Conservation (phyloP, 2,329 filamentous ascomycete species). For the Alternaria sp. region DNA sequence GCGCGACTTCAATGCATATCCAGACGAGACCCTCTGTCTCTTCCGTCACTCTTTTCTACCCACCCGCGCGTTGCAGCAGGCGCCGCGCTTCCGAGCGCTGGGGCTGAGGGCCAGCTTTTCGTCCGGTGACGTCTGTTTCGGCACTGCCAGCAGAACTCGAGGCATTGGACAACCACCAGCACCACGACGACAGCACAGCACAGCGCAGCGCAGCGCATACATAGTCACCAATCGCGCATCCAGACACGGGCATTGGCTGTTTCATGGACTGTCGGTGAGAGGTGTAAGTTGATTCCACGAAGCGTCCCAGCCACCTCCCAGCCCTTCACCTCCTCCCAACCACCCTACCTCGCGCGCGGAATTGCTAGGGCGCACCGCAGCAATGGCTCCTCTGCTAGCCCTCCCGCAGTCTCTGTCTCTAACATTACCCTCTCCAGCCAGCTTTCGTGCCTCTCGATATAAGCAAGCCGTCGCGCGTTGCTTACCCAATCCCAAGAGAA, state of each 20-base stretch:
- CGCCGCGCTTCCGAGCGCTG: conserved; percentile 24
- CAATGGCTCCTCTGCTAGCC: conserved; percentile 32
- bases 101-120: conserved; percentile 20
- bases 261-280: conserved; percentile 24
- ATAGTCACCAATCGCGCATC: conserved; percentile 20
- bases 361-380: conserved; percentile 20
- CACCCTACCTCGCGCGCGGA: conserved; percentile 9
- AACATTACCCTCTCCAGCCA: conserved; percentile 29
- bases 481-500: conserved; percentile 13
- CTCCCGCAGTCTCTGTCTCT: conserved; percentile 31
- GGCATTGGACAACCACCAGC: conserved; percentile 16
- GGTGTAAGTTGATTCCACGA: conserved; percentile 14
- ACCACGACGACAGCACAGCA: conserved; percentile 13
- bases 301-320: conserved; percentile 29
- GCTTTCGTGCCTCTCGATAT: conserved; percentile 23
- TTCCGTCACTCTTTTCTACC: conserved; percentile 13
- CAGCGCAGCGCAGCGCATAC: conserved; percentile 14
- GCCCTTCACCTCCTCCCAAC: conserved; percentile 17
- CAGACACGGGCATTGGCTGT: conserved; percentile 13
- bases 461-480: conserved; percentile 21
- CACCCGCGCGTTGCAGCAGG: conserved; percentile 12
- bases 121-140: conserved; percentile 23
- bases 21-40: conserved; percentile 7
- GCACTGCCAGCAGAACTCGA: conserved; percentile 17
- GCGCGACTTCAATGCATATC: conserved; percentile 13